Evolutionary conservation across 352 stramenopile species (phyloP), one percentile per base, ranked within the genome.

Genomic region (Phytophthora macrochlamydospora): DNA sequence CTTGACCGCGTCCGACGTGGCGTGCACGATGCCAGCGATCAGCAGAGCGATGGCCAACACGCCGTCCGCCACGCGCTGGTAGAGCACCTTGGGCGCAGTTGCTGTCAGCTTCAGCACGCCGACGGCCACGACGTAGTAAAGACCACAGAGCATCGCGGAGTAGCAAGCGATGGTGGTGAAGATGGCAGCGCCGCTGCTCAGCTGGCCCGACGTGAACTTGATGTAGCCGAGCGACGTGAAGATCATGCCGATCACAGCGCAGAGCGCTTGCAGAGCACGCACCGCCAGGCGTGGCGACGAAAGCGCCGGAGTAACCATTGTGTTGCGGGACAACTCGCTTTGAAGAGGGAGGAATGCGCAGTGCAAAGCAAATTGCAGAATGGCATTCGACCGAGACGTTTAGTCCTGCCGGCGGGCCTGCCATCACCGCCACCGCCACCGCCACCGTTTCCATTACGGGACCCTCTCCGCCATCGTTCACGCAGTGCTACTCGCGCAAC

Each of bases 211-310:
- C 7, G 55, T 70, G 51, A 73, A 78, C 62, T 81, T 62, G 56
- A 81, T 78, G 65, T 79, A 83, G 48, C 75, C 75, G 30, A 79
- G 65, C 51, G 69, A 81, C 49, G 62, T 76, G 69, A 81, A 81
- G 62, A 83, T 76, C 69, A 83, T 79, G 54, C 56, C 65, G 12
- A 69, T 51, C 24, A 83, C 38, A n/a, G 57, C 60, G 50, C 59
- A 71, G 7, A 74, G 43, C 24, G 45, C 60, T 61, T 83, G 75
- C 28, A 79, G 62, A 2, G 54, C 69, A 35, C 75, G 75, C 11
- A 76, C 58, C 18, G 46, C 62, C 4, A 75, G 28, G 28, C 62
- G 73, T 0, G 56, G 43, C 2, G 60, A 44, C 6, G 66, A 74
- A 46, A 76, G 57, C 37, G 67, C 29, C 35, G 51, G 33, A 4